phyloP scores from a whole-genome alignment of 345 rosid species.

The Murraya paniculata region DNA sequence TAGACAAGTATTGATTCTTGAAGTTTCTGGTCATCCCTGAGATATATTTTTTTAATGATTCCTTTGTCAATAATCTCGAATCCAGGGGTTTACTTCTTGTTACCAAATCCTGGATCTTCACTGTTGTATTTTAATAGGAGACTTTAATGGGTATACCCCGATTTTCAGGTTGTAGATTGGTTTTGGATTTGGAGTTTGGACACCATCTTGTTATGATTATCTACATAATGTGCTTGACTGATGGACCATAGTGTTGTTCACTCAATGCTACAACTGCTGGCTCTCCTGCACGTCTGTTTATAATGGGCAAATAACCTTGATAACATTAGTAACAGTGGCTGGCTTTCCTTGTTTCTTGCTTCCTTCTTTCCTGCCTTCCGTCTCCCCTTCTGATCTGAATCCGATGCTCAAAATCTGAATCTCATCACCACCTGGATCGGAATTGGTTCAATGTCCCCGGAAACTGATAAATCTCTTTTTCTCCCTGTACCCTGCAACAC shows the following conservation, averaged over 20 bases:
- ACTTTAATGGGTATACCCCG: not conserved
- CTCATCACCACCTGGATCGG: too few species aligned
- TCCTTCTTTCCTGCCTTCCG: too few species aligned
- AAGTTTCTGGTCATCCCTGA: not conserved
- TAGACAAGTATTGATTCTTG: slow-evolving; percentile 9
- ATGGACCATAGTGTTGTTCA: not conserved
- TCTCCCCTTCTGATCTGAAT: too few species aligned
- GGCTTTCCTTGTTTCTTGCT: too few species aligned
- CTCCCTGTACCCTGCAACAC: too few species aligned
- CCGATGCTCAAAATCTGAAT: too few species aligned
- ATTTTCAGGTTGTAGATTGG: not conserved
- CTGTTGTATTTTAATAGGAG: not conserved
- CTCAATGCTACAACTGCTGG: too few species aligned
- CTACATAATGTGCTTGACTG: not conserved
- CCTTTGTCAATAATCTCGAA: slow-evolving; percentile 8
- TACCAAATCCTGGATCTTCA: not conserved
- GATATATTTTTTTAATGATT: not conserved
- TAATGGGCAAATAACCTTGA: too few species aligned
- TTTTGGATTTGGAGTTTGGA: not conserved
- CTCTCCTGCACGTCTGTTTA: too few species aligned
- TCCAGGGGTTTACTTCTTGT: not conserved
- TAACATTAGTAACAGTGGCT: too few species aligned
- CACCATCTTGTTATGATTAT: not conserved
- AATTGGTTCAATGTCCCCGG: too few species aligned
- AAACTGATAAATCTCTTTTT: too few species aligned